Percentiles rank a stretch among this genome's conserved stretches.
Evolutionary conservation across 1,284 basidiomycete genomes (phyloP).

Genomic region (Tylopilus orsonianus): DNA sequence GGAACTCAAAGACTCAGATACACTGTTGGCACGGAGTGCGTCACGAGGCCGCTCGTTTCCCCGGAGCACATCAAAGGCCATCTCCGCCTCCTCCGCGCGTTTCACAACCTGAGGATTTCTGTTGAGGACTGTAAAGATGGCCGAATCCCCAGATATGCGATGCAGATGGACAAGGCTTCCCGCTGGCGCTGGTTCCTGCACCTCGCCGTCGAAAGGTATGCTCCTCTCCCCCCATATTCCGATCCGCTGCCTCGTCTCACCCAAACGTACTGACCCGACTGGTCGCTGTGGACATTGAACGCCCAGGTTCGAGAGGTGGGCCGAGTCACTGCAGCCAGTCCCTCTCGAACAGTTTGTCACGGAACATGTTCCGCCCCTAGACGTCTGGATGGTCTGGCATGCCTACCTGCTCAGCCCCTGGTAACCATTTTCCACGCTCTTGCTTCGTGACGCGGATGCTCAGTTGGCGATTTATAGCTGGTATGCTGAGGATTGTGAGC

Average conservation of each 20-base stretch:
- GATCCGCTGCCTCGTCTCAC: neutral
- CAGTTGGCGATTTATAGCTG: constrained; percentile 26
- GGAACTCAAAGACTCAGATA: constrained; percentile 10
- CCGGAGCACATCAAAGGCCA: constrained; percentile 29
- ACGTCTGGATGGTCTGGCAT: constrained; percentile 51
- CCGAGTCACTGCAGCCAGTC: constrained; percentile 24
- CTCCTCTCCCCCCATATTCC: neutral
- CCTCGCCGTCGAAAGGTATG: constrained; percentile 32
- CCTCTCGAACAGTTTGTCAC: constrained; percentile 29
- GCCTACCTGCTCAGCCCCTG: constrained; percentile 43
- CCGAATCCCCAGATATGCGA: constrained; percentile 26
- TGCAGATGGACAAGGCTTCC: constrained; percentile 24
- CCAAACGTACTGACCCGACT: neutral
- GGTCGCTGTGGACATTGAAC: neutral
- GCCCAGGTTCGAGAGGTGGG: constrained; percentile 39
- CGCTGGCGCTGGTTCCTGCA: constrained; percentile 35
- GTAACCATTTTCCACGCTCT: constrained; percentile 20
- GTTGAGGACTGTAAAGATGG: constrained; percentile 31
- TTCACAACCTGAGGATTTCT: constrained; percentile 25
- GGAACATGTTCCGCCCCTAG: constrained; percentile 40
- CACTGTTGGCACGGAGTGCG: constrained; percentile 18
- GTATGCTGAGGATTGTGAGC: constrained; percentile 40
- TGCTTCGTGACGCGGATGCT: neutral
- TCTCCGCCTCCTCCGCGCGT: constrained; percentile 30
- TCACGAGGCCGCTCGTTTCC: constrained; percentile 24